Conservation (phyloP, 495 filamentous ascomycete genomes). For the Penicillium alfredii region DNA sequence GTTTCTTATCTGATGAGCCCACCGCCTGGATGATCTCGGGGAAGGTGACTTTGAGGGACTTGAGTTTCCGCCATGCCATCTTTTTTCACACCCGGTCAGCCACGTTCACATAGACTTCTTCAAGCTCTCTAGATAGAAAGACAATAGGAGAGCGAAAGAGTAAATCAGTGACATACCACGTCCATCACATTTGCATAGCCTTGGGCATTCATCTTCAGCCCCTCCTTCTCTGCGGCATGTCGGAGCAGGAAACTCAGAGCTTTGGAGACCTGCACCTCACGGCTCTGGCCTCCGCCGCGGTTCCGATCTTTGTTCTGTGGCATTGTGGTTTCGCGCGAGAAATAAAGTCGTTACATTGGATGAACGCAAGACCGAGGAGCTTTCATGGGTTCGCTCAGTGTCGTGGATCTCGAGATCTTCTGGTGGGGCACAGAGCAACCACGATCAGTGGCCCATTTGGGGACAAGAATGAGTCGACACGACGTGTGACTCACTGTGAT, state of each 20-base stretch:
- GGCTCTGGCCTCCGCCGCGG: conserved; percentile 22
- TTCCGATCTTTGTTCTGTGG: conserved; percentile 11
- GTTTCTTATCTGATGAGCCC: conserved; percentile 76
- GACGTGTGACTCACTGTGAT: not conserved
- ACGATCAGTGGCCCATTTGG: too few species aligned
- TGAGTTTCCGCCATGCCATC: conserved; percentile 66
- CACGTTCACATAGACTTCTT: too few species aligned
- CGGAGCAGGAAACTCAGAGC: conserved; percentile 72
- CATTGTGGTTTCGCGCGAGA: conserved; percentile 1
- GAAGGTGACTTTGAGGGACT: conserved; percentile 64
- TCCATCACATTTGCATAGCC: conserved; percentile 75
- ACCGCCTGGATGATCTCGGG: conserved; percentile 68
- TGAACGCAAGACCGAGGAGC: too few species aligned
- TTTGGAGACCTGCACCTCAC: conserved; percentile 70
- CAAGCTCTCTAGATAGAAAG: too few species aligned
- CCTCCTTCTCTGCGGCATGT: conserved; percentile 76
- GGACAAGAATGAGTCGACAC: too few species aligned
- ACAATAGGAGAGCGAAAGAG: not conserved
- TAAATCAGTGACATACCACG: conserved; percentile 51
- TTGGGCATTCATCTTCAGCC: conserved; percentile 65
- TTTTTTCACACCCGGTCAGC: too few species aligned
- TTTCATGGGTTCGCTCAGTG: too few species aligned
- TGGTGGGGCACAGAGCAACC: too few species aligned
- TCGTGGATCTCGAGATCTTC: too few species aligned
- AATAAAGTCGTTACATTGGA: too few species aligned